Conservation (phyloP, 306 rosid species). For the Sicyos edulis region DNA sequence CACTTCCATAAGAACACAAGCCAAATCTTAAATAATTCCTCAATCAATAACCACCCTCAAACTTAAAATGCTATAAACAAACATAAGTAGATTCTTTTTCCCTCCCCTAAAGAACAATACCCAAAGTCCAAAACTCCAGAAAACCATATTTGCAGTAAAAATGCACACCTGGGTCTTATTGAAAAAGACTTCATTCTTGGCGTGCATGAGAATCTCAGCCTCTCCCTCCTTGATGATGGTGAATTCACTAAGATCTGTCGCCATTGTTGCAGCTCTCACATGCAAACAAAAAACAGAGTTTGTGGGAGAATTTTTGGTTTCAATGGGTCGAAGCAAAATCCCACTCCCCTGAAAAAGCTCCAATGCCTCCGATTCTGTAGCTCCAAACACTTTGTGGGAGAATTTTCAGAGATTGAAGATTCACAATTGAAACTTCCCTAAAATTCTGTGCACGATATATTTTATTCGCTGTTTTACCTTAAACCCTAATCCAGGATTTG, state of each 20-base stretch:
- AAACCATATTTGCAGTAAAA: neutral
- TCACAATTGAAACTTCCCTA: neutral
- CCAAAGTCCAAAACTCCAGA: conserved; percentile 2
- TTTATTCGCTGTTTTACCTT: neutral
- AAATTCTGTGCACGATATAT: conserved; percentile 9
- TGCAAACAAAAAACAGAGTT: conserved; percentile 24
- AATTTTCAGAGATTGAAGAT: neutral
- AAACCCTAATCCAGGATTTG: conserved; percentile 30
- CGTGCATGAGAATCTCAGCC: conserved; percentile 96
- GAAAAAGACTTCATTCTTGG: conserved; percentile 79
- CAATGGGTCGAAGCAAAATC: neutral
- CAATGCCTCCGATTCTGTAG: conserved; percentile 13
- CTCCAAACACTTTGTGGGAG: conserved; percentile 11
- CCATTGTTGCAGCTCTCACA: conserved; percentile 42
- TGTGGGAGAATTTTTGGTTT: too few relatives aligned
- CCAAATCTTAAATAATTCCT: neutral
- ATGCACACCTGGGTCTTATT: conserved; percentile 77
- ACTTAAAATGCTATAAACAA: conserved; percentile 1
- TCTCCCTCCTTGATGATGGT: conserved; percentile 85
- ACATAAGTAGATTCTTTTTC: neutral
- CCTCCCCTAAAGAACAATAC: neutral
- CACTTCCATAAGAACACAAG: neutral
- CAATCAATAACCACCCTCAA: neutral
- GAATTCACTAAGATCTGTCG: conserved; percentile 58
- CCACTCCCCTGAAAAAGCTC: conserved; percentile 1